Evolutionary conservation across 352 stramenopile species (phyloP), one percentile per base, ranked within the genome.

Genomic region (Albugo laibachii): DNA sequence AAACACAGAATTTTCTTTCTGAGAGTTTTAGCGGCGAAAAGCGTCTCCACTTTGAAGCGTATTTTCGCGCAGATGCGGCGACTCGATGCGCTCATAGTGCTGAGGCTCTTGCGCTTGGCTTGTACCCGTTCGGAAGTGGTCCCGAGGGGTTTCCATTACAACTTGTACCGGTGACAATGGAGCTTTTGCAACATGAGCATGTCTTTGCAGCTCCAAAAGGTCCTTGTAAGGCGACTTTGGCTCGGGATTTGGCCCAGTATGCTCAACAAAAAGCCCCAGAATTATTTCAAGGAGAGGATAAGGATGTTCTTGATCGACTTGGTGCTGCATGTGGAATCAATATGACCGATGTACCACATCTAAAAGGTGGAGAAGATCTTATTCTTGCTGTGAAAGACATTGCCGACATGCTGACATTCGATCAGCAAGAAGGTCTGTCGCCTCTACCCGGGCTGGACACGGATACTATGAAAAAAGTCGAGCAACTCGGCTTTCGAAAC

Each of bases 341-440:
- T 15, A 37, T 91, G 31, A 47, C 63, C 19, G 56, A 79, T 18
- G 75, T 78, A n/a, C 60, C 74, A 20, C 67, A 52, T 6, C 53
- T 85, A 1, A 53, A 55, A 15, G 66, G 63, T 13, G 72, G 74
- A 14, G 77, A 91, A 55, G 77, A 91, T 47, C 36, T 77, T 11
- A 63, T 91, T 31, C 54, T 84, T 27, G 74, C 69, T 8, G 69
- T 88, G 44, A 88, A 88, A 58, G 76, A 88, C 43, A 61, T 88
- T 34, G 76, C 69, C 18, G 76, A 88, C 45, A 85, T 85, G 70
- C 79, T 88, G 36, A 74, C 72, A 31, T 88, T 88, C 42, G 76
- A 88, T 51, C 62, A 56, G 16, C 69, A 88, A 36, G 66, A 88
- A 43, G 52, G 55, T 4, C 60, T 88, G n/a, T 56, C 55, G 14